Base-by-base conservation (phyloP, 306 rosid species). In the Cicer cuneatum region DNA sequence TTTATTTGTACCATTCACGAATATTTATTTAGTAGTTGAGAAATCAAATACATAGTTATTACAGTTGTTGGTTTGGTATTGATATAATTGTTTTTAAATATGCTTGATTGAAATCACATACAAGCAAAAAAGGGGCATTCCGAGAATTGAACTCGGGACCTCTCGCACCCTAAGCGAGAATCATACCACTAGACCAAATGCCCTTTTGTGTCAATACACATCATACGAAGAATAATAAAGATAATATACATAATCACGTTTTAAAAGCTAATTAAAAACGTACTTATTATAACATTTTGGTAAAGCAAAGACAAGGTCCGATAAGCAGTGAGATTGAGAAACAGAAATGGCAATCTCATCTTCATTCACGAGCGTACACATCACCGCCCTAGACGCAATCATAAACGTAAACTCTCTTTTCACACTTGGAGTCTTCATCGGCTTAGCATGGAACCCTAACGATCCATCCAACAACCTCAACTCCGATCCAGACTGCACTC, bases 391-490 rank as follows among this genome's bases (percentile, higher is more conserved):
- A 2, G 94, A 94, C 79, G 96, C 97, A 35, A 90, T 94, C 66
- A 80, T 89, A 0, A 91, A 90, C 81, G 96, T 90, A 10, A 94
- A 94, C 80, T 94, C 98, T 15, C 93, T 94, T 53, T 94, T 91
- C 84, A 91, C 98, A 3, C 59, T 94, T 0, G 97, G 87, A 58
- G 97, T 92, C 58, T 94, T 94, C 92, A n/a, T 94, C 43, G 97
- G 95, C 1, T 49, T 91, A 10, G 18, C 98, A 0, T 94, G 89
- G 96, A 85, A 86, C 85, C 97, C 98, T 1, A 62, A 58, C 70
- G 97, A 94, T 73, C 96, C 96, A 0, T 0, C 8, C 14, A 79
- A 89, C 77, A 83, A 49, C 53, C 97, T 91, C 59, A 81, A 82
- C 24, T 2, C 19, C 9, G 73, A 79, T 33, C 39, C 78, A 0